phyloP scores from a whole-genome alignment of 441 rosid genomes.

The Sinapis alba region DNA sequence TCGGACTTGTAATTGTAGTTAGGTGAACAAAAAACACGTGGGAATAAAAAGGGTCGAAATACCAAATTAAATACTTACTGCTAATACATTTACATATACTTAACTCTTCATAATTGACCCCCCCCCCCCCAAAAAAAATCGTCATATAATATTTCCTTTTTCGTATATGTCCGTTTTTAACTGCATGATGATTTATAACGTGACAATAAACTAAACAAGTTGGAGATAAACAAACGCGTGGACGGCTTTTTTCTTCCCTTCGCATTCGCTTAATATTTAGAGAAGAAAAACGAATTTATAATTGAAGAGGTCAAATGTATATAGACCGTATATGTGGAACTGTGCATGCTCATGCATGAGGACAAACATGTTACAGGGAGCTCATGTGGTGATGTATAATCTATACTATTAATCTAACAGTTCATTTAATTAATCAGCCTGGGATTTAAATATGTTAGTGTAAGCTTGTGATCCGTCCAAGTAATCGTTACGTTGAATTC shows the following conservation, averaged over 20 bases:
- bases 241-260: constrained; percentile 1
- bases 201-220: background rate
- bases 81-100: background rate
- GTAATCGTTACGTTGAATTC: constrained; percentile 1
- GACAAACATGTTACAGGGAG: constrained; percentile 26
- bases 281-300: background rate
- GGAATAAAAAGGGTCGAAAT: background rate
- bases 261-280: background rate
- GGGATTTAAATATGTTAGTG: background rate
- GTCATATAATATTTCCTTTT: background rate
- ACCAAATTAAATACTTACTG: background rate
- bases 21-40: constrained; percentile 31
- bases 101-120: background rate
- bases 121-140: too few relatives aligned
- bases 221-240: constrained; percentile 3
- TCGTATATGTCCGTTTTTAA: background rate
- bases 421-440: background rate
- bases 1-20: constrained; percentile 14
- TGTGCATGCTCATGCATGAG: constrained; percentile 29
- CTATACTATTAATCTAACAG: background rate
- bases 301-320: constrained; percentile 33
- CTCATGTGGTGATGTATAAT: background rate
- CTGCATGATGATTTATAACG: background rate
- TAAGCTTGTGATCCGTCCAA: constrained; percentile 8
- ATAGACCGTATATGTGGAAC: constrained; percentile 10